Evolutionary conservation across 495 filamentous ascomycete genomes (phyloP), one percentile per base, ranked within the genome.

Genomic region (Daldinia caldariorum): DNA sequence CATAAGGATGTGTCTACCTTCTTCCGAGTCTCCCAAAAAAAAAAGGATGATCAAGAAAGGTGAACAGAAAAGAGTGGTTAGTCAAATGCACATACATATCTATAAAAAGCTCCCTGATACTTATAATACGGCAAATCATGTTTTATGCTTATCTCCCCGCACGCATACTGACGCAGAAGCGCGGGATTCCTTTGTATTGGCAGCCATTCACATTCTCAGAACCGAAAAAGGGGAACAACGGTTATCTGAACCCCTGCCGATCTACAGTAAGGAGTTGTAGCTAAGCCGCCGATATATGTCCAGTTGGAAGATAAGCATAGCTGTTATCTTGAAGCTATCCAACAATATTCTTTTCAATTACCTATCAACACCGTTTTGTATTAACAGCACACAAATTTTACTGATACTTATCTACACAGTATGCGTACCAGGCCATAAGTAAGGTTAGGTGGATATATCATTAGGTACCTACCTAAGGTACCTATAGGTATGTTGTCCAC

Each of bases 191-290:
- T n/a, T 50, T 43, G 57, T 20, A 39, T 20, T 51, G 39, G 57
- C 50, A 37, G 41, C 67, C 62, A 66, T 70, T 70, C 62, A 70
- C 32, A 45, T 58, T n/a, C 37, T 16, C 20, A 34, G 37, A 32
- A 32, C 45, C 55, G n/a, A 58, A 43, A 58, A 65, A 9, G n/a
- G 13, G 47, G 55, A 29, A 58, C 26, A 13, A 8, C 10, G 18
- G 58, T 61, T 71, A 71, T 71, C 69, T 47, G 20, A 45, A 67
- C 41, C 69, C 69, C 63, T 71, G 69, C 41, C 49, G 69, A 71
- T 67, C 69, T 71, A 63, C 69, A 63, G 69, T 7, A 49, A 67
- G 59, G 38, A 49, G 63, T 62, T 6, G 12, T 43, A 31, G 45
- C 32, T 22, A 61, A 41, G 22, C 16, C 39, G 50, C 51, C 51